A percentile compares a stretch with the other conserved stretches of the same genome.
Conservation (phyloP, 164 flowering plant species). For the Piper longum region DNA sequence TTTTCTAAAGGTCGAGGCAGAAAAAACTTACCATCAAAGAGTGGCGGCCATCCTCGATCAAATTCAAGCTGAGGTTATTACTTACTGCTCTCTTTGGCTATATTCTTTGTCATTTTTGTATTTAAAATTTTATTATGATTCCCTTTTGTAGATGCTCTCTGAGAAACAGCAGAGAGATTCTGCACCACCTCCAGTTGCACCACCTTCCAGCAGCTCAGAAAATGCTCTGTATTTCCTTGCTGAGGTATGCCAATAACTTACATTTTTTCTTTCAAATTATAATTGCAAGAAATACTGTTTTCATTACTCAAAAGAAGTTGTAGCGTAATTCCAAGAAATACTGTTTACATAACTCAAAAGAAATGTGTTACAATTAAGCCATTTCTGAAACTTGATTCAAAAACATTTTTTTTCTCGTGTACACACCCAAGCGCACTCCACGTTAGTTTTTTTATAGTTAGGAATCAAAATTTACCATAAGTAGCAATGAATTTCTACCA, state of each 20-base stretch:
- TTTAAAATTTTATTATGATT: slow-evolving; percentile 1
- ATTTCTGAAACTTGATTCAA: too few relatives aligned
- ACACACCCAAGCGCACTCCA: too few relatives aligned
- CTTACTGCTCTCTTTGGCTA: background rate
- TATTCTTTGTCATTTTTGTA: background rate
- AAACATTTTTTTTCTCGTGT: too few relatives aligned
- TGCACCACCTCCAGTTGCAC: slow-evolving; percentile 83
- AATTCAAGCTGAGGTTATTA: slow-evolving; percentile 77
- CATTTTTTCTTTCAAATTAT: background rate
- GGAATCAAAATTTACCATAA: too few relatives aligned
- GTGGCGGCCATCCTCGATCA: slow-evolving; percentile 70
- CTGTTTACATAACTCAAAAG: too few relatives aligned
- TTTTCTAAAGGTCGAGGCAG: slow-evolving; percentile 73
- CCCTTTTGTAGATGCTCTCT: slow-evolving; percentile 55
- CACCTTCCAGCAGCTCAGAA: slow-evolving; percentile 34
- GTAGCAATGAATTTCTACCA: too few relatives aligned
- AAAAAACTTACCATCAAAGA: slow-evolving; percentile 61
- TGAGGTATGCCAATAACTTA: slow-evolving; percentile 37
- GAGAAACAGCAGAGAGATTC: slow-evolving; percentile 90
- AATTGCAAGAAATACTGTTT: too few relatives aligned
- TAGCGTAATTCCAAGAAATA: too few relatives aligned
- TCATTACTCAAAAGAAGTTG: too few relatives aligned
- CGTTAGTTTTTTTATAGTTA: too few relatives aligned
- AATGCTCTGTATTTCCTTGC: slow-evolving; percentile 70
- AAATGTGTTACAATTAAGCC: too few relatives aligned